Evolutionary conservation across 345 rosid genomes (phyloP).

Genomic region (Corchorus capsularis): DNA sequence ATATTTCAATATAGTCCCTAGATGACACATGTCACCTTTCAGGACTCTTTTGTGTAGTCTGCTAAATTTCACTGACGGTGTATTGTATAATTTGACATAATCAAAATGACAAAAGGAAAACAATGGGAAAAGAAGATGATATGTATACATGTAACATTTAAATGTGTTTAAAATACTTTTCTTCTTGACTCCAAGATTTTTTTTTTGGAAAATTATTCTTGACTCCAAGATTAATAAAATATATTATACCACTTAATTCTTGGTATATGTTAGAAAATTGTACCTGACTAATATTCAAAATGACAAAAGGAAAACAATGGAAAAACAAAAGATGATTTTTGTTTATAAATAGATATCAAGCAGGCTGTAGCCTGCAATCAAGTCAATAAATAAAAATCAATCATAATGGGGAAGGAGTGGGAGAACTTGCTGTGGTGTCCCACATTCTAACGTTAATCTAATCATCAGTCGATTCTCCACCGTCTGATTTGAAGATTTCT

Average conservation of each 20-base stretch:
- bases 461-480: neutral
- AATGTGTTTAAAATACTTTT: no score
- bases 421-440: constrained; percentile 9
- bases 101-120: no score
- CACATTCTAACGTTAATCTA: neutral
- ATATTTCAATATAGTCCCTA: no score
- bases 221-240: neutral
- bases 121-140: no score
- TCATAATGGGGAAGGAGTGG: neutral
- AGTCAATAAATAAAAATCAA: neutral
- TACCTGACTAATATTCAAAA: neutral
- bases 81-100: no score
- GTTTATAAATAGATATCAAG: neutral
- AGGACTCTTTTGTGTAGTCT: no score
- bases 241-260: neutral
- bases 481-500: neutral
- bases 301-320: neutral
- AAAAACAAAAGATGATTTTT: neutral
- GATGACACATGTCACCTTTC: no score
- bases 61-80: no score
- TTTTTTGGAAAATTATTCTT: no score
- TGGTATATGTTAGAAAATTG: neutral
- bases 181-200: no score
- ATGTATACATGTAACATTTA: no score
- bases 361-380: neutral